These are phyloP conservation scores for Phaeotremella skinneri DNA, from an alignment of 768 basidiomycete species.

Conservation along the genomic window DNA sequence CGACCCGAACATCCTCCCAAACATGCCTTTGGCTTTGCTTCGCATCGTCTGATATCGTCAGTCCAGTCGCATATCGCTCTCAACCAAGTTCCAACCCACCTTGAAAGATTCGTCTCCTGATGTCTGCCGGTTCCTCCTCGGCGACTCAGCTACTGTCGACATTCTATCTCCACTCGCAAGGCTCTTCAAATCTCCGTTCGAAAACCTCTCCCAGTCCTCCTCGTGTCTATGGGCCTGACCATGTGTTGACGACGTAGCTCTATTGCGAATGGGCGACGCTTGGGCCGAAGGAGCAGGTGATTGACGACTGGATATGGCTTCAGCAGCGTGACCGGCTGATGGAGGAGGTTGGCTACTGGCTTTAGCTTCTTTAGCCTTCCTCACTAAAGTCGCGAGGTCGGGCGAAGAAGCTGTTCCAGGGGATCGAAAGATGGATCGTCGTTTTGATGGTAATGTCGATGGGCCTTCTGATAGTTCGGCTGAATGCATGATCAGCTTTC, in stretches of 20 bases:
- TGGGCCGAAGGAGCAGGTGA: neutral
- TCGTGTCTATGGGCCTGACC: neutral
- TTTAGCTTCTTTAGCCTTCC: conserved; percentile 69
- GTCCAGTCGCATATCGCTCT: neutral
- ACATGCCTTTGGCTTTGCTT: conserved; percentile 43
- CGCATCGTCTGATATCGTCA: conserved; percentile 36
- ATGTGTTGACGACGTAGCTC: neutral
- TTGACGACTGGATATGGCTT: neutral
- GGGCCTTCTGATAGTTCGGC: conserved; percentile 26
- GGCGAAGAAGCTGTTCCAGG: conserved; percentile 87
- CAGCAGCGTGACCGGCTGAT: neutral
- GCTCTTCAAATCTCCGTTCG: conserved; percentile 15
- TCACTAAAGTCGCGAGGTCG: conserved; percentile 79
- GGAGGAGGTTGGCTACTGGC: neutral
- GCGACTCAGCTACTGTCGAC: conserved; percentile 21
- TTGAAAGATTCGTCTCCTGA: conserved; percentile 35
- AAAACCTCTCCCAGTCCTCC: conserved; percentile 19
- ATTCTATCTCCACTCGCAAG: conserved; percentile 20
- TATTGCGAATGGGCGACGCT: neutral
- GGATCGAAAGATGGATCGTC: conserved; percentile 81
- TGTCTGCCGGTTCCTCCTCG: conserved; percentile 14
- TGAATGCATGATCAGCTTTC: neutral
- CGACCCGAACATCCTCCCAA: conserved; percentile 44
- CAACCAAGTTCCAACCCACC: conserved; percentile 19
- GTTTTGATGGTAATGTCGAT: conserved; percentile 54